Evolutionary conservation across 208 protist genomes (phyloP).

Genomic region (Wallacemonas sp.): DNA sequence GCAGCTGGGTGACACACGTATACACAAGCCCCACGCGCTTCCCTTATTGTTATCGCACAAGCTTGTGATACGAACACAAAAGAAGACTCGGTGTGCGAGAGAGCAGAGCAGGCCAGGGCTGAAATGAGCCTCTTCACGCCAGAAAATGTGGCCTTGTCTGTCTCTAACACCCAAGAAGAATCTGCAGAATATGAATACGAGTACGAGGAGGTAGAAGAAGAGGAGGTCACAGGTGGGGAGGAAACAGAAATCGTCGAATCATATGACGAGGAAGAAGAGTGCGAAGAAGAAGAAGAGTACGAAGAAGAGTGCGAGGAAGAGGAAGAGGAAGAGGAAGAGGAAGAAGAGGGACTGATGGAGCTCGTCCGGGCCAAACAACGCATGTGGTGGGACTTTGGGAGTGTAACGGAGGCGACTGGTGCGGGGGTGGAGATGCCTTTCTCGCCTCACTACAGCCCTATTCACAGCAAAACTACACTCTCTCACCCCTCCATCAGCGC

Average conservation of each 20-base stretch:
- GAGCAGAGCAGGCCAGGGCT: too few relatives aligned
- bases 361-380: neutral
- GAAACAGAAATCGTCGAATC: too few relatives aligned
- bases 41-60: too few relatives aligned
- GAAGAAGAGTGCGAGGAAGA: slow-evolving; percentile 15
- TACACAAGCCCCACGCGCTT: too few relatives aligned
- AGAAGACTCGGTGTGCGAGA: too few relatives aligned
- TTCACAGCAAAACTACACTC: neutral
- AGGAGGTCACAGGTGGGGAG: too few relatives aligned
- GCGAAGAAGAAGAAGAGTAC: neutral
- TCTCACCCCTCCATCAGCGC: neutral
- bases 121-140: neutral
- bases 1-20: too few relatives aligned
- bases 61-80: too few relatives aligned
- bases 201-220: slow-evolving; percentile 4
- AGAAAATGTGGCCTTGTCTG: neutral
- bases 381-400: slow-evolving; percentile 15
- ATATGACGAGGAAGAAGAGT: neutral
- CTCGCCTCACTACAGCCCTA: slow-evolving; percentile 4
- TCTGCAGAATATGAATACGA: neutral
- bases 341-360: neutral
- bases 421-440: slow-evolving; percentile 13
- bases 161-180: neutral
- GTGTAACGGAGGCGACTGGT: neutral
- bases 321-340: slow-evolving; percentile 9